These are phyloP conservation scores for Ophiostoma montium DNA, from an alignment of 2,329 filamentous ascomycete genomes.

Conservation along the genomic window DNA sequence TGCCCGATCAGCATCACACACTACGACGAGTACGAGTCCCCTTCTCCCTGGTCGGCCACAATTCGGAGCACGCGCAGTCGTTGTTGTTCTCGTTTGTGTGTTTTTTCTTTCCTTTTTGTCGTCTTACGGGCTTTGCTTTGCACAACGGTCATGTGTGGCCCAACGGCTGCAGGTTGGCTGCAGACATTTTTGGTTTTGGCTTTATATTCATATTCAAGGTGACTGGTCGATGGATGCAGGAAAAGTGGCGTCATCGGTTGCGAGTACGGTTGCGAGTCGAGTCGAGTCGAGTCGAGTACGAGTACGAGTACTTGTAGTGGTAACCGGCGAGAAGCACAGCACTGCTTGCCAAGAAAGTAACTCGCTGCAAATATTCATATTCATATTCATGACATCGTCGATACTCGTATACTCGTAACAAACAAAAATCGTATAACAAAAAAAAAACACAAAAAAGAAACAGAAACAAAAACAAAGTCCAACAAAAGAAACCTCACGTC, in stretches of 20 bases:
- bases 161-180: too few relatives aligned
- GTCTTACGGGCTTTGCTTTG: too few relatives aligned
- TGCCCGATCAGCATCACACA: constrained; percentile 5
- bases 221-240: background rate
- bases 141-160: too few relatives aligned
- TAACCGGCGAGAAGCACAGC: too few relatives aligned
- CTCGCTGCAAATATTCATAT: too few relatives aligned
- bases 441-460: background rate
- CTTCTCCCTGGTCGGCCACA: background rate
- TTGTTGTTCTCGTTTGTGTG: background rate
- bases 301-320: too few relatives aligned
- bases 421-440: background rate
- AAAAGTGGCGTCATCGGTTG: background rate
- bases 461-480: background rate
- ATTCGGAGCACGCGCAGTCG: background rate
- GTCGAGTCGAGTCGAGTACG: too few relatives aligned
- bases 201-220: background rate
- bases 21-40: background rate
- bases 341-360: too few relatives aligned
- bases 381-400: background rate
- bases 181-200: too few relatives aligned
- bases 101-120: background rate
- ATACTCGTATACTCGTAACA: too few relatives aligned
- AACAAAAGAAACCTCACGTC: constrained; percentile 16
- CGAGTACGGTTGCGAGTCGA: too few relatives aligned